Percentiles rank a stretch among this genome's conserved stretches.
Conservation (phyloP, 164 flowering plant genomes). For the Macadamia integrifolia region DNA sequence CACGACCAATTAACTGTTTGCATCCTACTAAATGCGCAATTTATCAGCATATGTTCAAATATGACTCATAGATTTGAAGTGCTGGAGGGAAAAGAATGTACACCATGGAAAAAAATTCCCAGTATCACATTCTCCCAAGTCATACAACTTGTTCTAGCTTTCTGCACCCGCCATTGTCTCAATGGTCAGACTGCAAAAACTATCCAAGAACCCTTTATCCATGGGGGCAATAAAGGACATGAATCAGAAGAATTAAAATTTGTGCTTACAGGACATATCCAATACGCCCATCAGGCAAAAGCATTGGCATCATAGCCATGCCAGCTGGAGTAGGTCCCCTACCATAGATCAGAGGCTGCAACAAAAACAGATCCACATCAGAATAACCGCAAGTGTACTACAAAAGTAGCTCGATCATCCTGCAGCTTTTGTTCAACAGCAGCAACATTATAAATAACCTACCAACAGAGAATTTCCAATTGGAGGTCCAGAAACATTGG, state of each 20-base stretch:
- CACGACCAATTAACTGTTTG: too few relatives aligned
- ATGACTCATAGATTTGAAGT: not conserved
- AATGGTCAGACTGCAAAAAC: too few relatives aligned
- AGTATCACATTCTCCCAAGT: too few relatives aligned
- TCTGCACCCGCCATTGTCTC: too few relatives aligned
- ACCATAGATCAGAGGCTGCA: conserved; percentile 78
- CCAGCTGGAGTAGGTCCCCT: conserved; percentile 66
- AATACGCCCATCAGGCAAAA: conserved; percentile 79
- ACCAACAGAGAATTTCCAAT: too few relatives aligned
- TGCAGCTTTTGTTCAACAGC: not conserved
- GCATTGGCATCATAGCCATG: conserved; percentile 91
- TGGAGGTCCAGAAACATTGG: too few relatives aligned
- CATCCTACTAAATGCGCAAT: too few relatives aligned
- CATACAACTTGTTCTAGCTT: too few relatives aligned
- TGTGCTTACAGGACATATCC: conserved; percentile 84
- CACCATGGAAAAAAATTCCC: not conserved
- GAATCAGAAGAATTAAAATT: not conserved
- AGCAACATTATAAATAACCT: too few relatives aligned
- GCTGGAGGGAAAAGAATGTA: not conserved
- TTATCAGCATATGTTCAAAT: not conserved
- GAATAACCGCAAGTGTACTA: not conserved
- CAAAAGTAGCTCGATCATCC: not conserved
- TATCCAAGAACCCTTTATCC: too few relatives aligned
- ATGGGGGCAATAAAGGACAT: not conserved
- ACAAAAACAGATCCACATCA: conserved; percentile 2